phyloP scores from a whole-genome alignment of 345 rosid species.

The Heritiera littoralis region DNA sequence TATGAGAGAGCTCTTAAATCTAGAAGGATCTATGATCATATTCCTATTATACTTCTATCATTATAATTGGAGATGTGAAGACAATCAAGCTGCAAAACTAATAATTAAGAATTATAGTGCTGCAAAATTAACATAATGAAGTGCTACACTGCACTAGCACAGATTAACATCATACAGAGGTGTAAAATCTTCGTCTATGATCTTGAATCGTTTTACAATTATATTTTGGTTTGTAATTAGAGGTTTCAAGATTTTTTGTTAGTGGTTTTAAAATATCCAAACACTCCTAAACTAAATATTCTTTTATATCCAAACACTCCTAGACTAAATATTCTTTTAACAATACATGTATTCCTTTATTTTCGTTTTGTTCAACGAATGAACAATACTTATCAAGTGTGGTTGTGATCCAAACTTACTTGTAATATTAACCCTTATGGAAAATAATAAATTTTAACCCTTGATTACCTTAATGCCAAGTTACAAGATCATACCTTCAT shows the following conservation, averaged over 20 bases:
- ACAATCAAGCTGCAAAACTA: too few species aligned
- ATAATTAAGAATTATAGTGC: not conserved
- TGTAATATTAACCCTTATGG: not conserved
- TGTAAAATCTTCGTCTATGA: not conserved
- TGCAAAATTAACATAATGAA: not conserved
- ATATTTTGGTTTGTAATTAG: too few species aligned
- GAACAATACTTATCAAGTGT: not conserved
- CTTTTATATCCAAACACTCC: too few species aligned
- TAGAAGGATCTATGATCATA: not conserved
- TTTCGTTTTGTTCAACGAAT: too few species aligned
- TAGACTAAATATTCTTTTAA: too few species aligned
- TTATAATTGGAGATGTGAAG: too few species aligned
- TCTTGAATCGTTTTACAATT: not conserved
- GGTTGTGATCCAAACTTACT: not conserved
- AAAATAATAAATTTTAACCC: not conserved
- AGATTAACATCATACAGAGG: not conserved
- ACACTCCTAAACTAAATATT: not conserved
- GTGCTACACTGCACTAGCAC: not conserved
- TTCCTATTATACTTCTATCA: not conserved
- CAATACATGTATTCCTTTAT: too few species aligned
- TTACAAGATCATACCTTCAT: constrained; percentile 51
- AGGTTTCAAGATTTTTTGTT: too few species aligned
- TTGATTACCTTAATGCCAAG: not conserved
- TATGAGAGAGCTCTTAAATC: not conserved
- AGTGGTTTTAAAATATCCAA: not conserved